Evolutionary conservation across 75 land plant genomes (phyloP), one percentile per base, ranked within the genome.

Genomic region (Selaginella moellendorffii): DNA sequence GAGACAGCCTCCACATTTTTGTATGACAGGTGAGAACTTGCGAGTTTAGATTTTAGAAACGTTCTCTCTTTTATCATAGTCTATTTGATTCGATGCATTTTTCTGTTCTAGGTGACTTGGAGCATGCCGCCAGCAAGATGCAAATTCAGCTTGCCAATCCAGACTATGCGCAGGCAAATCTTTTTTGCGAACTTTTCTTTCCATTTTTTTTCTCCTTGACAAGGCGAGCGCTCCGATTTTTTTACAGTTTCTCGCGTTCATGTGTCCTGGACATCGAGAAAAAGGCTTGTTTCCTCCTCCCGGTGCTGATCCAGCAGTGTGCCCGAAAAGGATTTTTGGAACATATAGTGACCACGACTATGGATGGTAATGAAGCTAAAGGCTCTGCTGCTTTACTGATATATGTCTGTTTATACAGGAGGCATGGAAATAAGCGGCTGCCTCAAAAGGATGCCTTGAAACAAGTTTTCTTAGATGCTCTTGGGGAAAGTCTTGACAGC

Each of bases 291-390:
- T 51, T 63, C 65, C 66, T 1, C 58, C 72, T 20, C 46, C 65
- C 2, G 64, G 65, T 42, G 62, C 62, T 22, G 66, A 73, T 73
- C 65, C 64, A 24, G 53, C 71, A 12, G 23, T 73, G 54, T 73
- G 76, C 31, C 72, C 64, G 25, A 61, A 71, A 23, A 67, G 28
- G 26, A 68, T 73, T 53, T 29, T 73, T 30, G 76, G 76, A 64
- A 73, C 76, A 53, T 73, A 69, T 71, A 65, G 68, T 46, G 76
- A 68, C 29, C 70, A 68, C 54, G 76, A 73, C 54, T 73, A 73
- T 54, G 62, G 65, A 30, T 73, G 76, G 76, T 73, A 63, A 54
- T n/a, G n/a, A n/a, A n/a, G n/a, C n/a, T n/a, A n/a, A n/a, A n/a
- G n/a, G n/a, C n/a, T n/a, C n/a, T n/a, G n/a, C n/a, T n/a, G n/a